Percentiles rank a stretch among this genome's conserved stretches.
phyloP scores from a whole-genome alignment of 2,329 filamentous ascomycete species.

The Pseudocercospora pini-densiflorae region DNA sequence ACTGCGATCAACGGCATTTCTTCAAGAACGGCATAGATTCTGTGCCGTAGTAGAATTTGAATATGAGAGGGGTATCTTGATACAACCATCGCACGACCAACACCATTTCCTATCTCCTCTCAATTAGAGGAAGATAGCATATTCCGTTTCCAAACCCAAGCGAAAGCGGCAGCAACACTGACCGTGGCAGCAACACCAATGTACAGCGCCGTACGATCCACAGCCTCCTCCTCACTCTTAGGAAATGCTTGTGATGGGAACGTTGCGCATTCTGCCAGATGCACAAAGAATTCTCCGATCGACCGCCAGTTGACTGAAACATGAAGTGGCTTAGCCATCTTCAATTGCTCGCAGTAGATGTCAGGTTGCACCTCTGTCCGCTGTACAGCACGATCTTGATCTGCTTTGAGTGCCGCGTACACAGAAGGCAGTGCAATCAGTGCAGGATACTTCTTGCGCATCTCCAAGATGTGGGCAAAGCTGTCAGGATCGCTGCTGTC shows the following conservation, averaged over 20 bases:
- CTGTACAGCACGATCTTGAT: slow-evolving; percentile 96
- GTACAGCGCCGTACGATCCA: slow-evolving; percentile 83
- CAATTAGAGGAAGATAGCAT: slow-evolving; percentile 25
- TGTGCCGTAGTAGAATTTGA: background rate
- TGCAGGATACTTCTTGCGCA: slow-evolving; percentile 78
- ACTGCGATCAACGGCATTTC: background rate
- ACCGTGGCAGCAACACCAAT: slow-evolving; percentile 77
- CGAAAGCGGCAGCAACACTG: slow-evolving; percentile 61
- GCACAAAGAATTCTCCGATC: slow-evolving; percentile 92
- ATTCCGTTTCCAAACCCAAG: slow-evolving; percentile 63
- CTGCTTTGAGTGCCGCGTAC: slow-evolving; percentile 92
- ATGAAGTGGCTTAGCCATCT: slow-evolving; percentile 90
- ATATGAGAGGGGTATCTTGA: slow-evolving; percentile 22
- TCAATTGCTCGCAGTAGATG: slow-evolving; percentile 81
- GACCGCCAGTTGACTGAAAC: slow-evolving; percentile 94
- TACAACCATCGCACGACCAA: slow-evolving; percentile 4
- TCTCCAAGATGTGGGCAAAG: slow-evolving; percentile 85
- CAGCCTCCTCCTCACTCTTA: slow-evolving; percentile 80
- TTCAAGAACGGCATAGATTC: background rate
- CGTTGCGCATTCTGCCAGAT: slow-evolving; percentile 86
- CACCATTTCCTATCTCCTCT: background rate
- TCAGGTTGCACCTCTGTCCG: slow-evolving; percentile 89
- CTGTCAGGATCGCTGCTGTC: slow-evolving; percentile 97
- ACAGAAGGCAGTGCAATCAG: slow-evolving; percentile 89
- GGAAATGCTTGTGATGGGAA: slow-evolving; percentile 88